Percentiles rank a stretch among this genome's conserved stretches.
Conservation (phyloP, 73 alveolate species). For the Stentor roeselii region DNA sequence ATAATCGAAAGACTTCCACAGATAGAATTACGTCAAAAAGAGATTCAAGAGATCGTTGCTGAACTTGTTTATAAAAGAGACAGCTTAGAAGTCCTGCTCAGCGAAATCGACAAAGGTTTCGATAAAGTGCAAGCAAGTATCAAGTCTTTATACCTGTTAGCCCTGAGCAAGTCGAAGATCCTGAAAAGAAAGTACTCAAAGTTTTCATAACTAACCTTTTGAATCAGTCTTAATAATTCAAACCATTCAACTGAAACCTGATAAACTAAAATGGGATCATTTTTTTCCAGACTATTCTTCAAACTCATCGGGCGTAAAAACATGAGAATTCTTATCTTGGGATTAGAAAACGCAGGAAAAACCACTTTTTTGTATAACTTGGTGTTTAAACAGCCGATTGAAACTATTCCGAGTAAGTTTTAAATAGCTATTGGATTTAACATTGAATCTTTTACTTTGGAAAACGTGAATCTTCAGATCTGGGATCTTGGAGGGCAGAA, state of each 20-base stretch:
- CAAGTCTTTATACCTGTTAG: neutral
- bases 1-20: neutral
- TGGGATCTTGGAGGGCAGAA: constrained; percentile 96
- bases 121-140: neutral
- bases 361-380: constrained; percentile 38
- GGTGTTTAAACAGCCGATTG: constrained; percentile 62
- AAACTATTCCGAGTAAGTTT: constrained; percentile 60
- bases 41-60: neutral
- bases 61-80: neutral
- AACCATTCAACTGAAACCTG: too few species aligned
- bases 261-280: constrained; percentile 66
- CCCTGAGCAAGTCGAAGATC: neutral
- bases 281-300: constrained; percentile 43
- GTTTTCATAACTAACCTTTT: neutral
- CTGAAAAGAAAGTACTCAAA: neutral
- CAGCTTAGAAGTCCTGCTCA: neutral
- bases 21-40: neutral
- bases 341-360: neutral
- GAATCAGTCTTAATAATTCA: too few species aligned
- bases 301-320: constrained; percentile 7
- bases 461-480: constrained; percentile 62
- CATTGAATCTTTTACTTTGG: constrained; percentile 77
- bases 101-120: neutral
- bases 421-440: constrained; percentile 82
- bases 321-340: neutral